Conservation (phyloP, 805 yeast genomes). For the Saturnispora gosingensis region DNA sequence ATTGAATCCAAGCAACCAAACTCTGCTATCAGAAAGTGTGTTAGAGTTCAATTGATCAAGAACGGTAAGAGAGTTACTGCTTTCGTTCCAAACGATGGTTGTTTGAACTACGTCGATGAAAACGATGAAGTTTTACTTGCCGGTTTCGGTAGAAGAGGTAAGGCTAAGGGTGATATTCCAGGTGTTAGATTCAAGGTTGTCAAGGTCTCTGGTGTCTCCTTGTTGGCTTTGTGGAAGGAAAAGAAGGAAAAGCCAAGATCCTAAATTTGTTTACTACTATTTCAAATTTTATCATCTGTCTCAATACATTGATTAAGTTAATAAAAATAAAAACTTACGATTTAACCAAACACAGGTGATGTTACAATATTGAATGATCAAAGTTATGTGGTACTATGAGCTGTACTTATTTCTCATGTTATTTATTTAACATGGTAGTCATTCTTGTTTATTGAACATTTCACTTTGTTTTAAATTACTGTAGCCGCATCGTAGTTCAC, state of each 20-base stretch:
- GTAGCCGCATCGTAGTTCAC: background rate
- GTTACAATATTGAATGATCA: background rate
- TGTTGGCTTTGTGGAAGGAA: conserved; percentile 99
- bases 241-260: conserved; percentile 99
- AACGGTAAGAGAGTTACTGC: conserved; percentile 99
- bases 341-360: background rate
- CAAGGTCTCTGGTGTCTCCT: conserved; percentile 99
- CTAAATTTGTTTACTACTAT: conserved; percentile 32
- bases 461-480: background rate
- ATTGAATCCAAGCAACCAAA: conserved; percentile 99
- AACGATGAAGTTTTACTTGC: conserved; percentile 99
- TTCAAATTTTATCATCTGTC: conserved; percentile 6
- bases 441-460: background rate
- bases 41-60: conserved; percentile 99
- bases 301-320: conserved; percentile 1
- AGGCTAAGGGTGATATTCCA: conserved; percentile 99
- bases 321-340: background rate
- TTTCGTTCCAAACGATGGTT: conserved; percentile 99
- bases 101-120: conserved; percentile 99
- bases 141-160: conserved; percentile 99
- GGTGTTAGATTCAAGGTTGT: conserved; percentile 99
- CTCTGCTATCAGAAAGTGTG: conserved; percentile 99
- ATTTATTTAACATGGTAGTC: background rate
- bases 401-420: background rate
- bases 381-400: too few species aligned